A percentile compares a stretch with the other conserved stretches of the same genome.
Evolutionary conservation across 768 basidiomycete genomes (phyloP).

Genomic region (Infundibulicybe gibba): DNA sequence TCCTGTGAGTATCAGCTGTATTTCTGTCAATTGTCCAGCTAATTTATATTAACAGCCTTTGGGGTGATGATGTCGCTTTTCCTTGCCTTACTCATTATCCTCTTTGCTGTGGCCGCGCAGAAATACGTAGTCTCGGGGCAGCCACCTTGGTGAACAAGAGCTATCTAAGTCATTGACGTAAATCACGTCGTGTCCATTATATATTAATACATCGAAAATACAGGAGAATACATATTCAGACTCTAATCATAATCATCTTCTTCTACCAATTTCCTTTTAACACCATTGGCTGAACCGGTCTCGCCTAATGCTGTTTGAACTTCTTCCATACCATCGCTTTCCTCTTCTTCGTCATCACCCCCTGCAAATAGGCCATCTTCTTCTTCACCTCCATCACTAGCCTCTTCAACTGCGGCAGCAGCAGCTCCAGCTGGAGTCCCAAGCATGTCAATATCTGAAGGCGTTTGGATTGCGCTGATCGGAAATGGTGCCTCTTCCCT

Average conservation of each 20-base stretch:
- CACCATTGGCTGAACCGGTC: conserved; percentile 44
- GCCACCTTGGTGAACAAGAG: conserved; percentile 11
- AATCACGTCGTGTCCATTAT: too few species aligned
- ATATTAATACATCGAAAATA: not conserved
- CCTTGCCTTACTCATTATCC: conserved; percentile 35
- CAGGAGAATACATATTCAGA: not conserved
- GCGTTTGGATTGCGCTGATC: conserved; percentile 58
- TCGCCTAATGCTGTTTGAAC: conserved; percentile 50
- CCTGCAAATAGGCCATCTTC: conserved; percentile 77
- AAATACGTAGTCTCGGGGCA: conserved; percentile 12
- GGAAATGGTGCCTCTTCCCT: conserved; percentile 52
- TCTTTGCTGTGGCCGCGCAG: conserved; percentile 39
- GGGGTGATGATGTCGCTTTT: conserved; percentile 33
- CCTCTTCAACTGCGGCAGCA: conserved; percentile 46
- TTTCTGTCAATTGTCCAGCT: not conserved
- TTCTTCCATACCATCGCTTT: conserved; percentile 83
- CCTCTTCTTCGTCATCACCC: conserved; percentile 71
- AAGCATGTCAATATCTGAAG: conserved; percentile 70
- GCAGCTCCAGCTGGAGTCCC: conserved; percentile 35
- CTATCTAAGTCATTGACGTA: not conserved
- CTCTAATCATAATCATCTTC: conserved; percentile 81
- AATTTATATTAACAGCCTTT: conserved; percentile 28
- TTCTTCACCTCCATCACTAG: conserved; percentile 70
- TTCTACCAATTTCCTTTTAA: conserved; percentile 78
- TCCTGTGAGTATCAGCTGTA: conserved; percentile 41